Conservation (phyloP, 1,284 basidiomycete genomes). For the Exsudoporus floridanus region DNA sequence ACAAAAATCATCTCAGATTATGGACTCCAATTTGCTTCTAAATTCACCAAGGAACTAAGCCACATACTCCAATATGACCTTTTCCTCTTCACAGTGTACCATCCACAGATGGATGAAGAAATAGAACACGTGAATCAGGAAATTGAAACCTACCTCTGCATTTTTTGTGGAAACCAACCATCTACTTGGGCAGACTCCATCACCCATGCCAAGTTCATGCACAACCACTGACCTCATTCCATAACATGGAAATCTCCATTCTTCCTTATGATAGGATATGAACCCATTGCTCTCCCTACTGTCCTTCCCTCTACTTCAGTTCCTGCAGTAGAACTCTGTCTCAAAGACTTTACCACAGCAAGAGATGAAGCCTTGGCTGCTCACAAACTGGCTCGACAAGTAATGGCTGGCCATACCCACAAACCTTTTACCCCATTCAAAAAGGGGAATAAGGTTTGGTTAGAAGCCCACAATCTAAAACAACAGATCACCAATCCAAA, state of each 20-base stretch:
- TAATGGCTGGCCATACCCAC: accelerated
- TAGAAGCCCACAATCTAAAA: neutral
- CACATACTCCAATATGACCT: no score
- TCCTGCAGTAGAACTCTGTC: neutral
- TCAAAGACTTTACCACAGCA: neutral
- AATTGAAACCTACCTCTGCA: neutral
- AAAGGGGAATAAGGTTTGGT: neutral
- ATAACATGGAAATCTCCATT: neutral
- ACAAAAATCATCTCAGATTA: no score
- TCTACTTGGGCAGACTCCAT: neutral
- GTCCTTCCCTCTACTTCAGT: neutral
- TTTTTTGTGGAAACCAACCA: neutral
- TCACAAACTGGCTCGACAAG: neutral
- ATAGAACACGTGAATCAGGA: neutral
- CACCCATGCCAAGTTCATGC: neutral
- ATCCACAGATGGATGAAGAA: neutral
- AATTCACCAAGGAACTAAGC: no score
- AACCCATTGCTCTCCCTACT: neutral
- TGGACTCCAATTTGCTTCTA: no score
- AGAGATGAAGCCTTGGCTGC: neutral
- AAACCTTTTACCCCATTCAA: neutral
- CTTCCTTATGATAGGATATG: neutral
- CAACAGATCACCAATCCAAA: neutral
- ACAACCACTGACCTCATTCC: neutral
- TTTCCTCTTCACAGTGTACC: no score